Evolutionary conservation across 129 eudicot genomes (phyloP), one percentile per base, ranked within the genome.

Genomic region (Erigeron canadensis): DNA sequence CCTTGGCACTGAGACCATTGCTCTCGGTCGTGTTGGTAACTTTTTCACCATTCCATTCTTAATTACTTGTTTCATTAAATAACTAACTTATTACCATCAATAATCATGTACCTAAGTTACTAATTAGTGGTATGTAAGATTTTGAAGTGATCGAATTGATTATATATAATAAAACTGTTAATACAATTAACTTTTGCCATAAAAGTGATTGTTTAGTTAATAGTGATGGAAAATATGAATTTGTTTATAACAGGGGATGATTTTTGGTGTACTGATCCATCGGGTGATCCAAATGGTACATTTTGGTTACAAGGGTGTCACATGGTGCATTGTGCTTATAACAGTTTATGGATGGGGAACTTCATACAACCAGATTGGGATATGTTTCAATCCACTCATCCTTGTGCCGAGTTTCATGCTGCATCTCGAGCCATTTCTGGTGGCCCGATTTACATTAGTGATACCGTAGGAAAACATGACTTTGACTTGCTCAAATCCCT

Each of bases 271-370:
- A 85, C 88, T 5, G 96, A 93, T 71, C 98, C 98, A 40, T 83
- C 87, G 0, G 98, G 98, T 19, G 96, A 93, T 69, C 96, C 96
- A 7, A 89, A 89, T n/a, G 98, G 98, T 9, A 85, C 98, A 65
- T 93, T 81, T 72, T 93, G 98, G 98, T 73, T 93, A 65, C 98
- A 93, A 80, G 98, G 98, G 15, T 85, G 91, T 72, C 98, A 93
- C 80, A 93, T 93, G 98, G 98, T 89, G 67, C 98, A 93, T 65
- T 93, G 98, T 77, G 98, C 98, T 47, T 93, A 89, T 71, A 93
- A 93, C 43, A 93, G 98, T 73, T 74, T 93, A 60, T 93, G 98
- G 96, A 93, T 93, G 98, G 98, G 96, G 61, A 93, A 93, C 47
- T 85, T 93, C 44, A 89, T 93, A 28, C 98, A 93, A 48, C 98